Base-by-base conservation (phyloP, 345 rosid genomes). In the Sisymbrium irio region DNA sequence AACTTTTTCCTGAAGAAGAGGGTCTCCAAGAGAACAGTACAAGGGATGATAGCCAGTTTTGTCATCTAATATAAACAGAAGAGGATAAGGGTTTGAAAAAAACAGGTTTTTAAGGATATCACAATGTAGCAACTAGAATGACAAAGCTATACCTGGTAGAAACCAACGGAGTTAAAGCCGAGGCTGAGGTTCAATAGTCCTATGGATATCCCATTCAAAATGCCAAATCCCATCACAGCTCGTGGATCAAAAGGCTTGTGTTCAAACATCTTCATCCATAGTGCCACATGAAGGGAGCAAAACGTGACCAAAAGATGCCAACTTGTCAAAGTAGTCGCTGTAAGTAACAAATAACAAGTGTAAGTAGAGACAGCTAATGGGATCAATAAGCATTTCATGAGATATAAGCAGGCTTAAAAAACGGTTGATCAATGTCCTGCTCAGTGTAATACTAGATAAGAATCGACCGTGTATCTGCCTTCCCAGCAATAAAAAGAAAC, bases 291-390 rank as follows among this genome's bases (percentile, higher is more conserved):
- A 83, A 96, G 99, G 55, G 98, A 96, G 76, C 98, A 92, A 86
- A 96, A 96, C 0, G 99, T 96, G 64, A 96, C 99, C 82, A 96
- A 78, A 67, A 96, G 99, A 87, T 96, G 99, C 99, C 99, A 96
- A 83, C 99, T 96, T 47, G 99, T 96, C 90, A 96, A 81, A 44
- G 99, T 96, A 56, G 99, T 96, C 60, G 99, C 99, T 96, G 89
- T 59, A 74, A 13, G 17, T 53, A 36, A 30, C 68, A 78, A 17
- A 60, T 5, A 47, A 73, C 73, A 73, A 67, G 35, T 60, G 37
- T 78, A 40, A 73, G 69, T 22, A 71, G 33, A 64, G 7, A 37
- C 27, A 62, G 64, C 36, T 40, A 1, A 36, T 6, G 39, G 63
- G 25, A 70, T 57, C 55, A 55, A 39, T 39, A 17, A 22, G 42